A percentile compares a stretch with the other conserved stretches of the same genome.
phyloP scores from a whole-genome alignment of 257 asterid species.

The Fraxinus pennsylvanica region DNA sequence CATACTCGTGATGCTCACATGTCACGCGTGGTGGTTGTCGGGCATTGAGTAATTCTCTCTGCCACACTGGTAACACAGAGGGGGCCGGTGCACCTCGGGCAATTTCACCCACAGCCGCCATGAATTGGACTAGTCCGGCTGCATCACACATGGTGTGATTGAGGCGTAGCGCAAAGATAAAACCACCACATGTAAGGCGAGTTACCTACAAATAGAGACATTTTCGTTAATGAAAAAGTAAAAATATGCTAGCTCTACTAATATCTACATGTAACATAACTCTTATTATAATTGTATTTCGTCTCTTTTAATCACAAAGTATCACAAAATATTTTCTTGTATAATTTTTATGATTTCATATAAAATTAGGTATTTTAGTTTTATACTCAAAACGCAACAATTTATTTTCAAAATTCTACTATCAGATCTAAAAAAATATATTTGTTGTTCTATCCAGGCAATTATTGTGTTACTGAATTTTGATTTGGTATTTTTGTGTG shows the following conservation, averaged over 20 bases:
- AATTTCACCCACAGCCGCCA: conserved; percentile 58
- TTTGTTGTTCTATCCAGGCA: too few relatives aligned
- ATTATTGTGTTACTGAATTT: too few relatives aligned
- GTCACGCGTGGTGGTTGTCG: conserved; percentile 48
- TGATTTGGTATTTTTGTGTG: too few relatives aligned
- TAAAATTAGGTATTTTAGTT: too few relatives aligned
- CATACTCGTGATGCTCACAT: conserved; percentile 51
- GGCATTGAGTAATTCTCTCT: conserved; percentile 53
- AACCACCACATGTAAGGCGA: conserved; percentile 67
- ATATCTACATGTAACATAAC: too few relatives aligned
- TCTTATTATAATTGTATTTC: too few relatives aligned
- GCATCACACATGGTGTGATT: conserved; percentile 74
- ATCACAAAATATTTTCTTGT: too few relatives aligned
- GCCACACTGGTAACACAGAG: conserved; percentile 56
- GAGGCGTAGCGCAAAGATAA: conserved; percentile 56
- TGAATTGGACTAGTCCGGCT: conserved; percentile 60
- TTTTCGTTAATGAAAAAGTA: not conserved
- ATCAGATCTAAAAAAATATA: too few relatives aligned
- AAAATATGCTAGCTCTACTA: not conserved
- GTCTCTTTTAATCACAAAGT: too few relatives aligned
- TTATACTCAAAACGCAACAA: too few relatives aligned
- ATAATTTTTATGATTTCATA: too few relatives aligned
- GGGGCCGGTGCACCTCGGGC: conserved; percentile 56
- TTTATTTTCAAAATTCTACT: too few relatives aligned
- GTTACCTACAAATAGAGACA: conserved; percentile 46